Conservation (phyloP, 169 alveolate species). For the Babesia bigemina region DNA sequence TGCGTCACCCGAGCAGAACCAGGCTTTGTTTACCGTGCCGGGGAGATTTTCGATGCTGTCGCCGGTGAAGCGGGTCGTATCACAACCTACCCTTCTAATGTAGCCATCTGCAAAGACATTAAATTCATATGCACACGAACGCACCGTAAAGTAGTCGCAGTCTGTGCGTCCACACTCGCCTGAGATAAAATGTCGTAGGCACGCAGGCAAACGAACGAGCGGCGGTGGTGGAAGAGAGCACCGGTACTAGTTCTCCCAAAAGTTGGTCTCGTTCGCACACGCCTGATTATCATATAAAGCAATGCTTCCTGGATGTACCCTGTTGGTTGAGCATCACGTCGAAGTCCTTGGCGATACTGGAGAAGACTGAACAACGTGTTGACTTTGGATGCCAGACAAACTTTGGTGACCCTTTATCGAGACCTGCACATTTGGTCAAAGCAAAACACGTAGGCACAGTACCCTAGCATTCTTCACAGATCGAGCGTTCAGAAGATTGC, state of each 20-base stretch:
- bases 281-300: constrained; percentile 9
- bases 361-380: neutral
- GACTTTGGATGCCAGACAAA: constrained; percentile 3
- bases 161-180: constrained; percentile 57
- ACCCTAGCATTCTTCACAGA: constrained; percentile 44
- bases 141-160: constrained; percentile 65
- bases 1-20: constrained; percentile 38
- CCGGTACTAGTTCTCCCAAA: constrained; percentile 22
- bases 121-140: neutral
- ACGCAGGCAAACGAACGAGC: constrained; percentile 21
- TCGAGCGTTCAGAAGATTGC: constrained; percentile 11
- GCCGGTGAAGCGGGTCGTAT: neutral
- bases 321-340: neutral
- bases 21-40: constrained; percentile 25
- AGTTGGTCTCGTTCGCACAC: constrained; percentile 48
- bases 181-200: neutral
- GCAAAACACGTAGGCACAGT: neutral
- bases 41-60: constrained; percentile 18
- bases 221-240: constrained; percentile 40
- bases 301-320: neutral
- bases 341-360: constrained; percentile 36
- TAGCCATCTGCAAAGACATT: constrained; percentile 21
- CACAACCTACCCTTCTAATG: constrained; percentile 30
- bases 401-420: constrained; percentile 47
- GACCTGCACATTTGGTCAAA: constrained; percentile 17